These are phyloP conservation scores for Boletus rubroflammeus DNA, from an alignment of 768 basidiomycete species.

Conservation along the genomic window DNA sequence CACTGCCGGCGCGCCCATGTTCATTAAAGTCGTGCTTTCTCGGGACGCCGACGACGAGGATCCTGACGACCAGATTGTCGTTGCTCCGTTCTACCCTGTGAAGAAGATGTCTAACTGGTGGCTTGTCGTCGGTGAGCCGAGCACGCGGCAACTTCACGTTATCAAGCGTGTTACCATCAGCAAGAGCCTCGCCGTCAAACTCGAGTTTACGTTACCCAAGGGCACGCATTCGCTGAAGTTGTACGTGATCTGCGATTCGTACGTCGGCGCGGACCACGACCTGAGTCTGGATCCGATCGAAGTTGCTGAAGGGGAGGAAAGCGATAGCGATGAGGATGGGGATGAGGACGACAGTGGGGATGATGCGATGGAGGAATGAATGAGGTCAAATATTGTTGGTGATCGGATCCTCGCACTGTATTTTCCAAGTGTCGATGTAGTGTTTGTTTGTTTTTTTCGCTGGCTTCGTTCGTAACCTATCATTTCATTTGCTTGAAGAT, in stretches of 20 bases:
- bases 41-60: constrained; percentile 80
- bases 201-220: constrained; percentile 86
- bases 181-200: constrained; percentile 70
- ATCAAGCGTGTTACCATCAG: constrained; percentile 83
- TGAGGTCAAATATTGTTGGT: constrained; percentile 16
- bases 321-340: constrained; percentile 64
- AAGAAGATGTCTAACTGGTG: constrained; percentile 97
- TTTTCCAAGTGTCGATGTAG: neutral
- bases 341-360: constrained; percentile 39
- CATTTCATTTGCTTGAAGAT: neutral
- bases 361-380: constrained; percentile 49
- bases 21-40: constrained; percentile 72
- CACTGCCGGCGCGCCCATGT: constrained; percentile 80
- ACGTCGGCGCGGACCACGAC: constrained; percentile 90
- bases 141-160: constrained; percentile 75
- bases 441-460: neutral
- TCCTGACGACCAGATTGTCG: constrained; percentile 71
- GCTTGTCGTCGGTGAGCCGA: constrained; percentile 88
- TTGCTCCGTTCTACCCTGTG: constrained; percentile 91
- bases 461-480: neutral
- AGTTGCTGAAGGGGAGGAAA: constrained; percentile 88
- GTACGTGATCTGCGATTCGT: constrained; percentile 91
- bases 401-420: neutral
- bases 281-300: constrained; percentile 78
- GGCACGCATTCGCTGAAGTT: constrained; percentile 80